Evolutionary conservation across 2,329 filamentous ascomycete species (phyloP).

Genomic region (Fusarium camptoceras): DNA sequence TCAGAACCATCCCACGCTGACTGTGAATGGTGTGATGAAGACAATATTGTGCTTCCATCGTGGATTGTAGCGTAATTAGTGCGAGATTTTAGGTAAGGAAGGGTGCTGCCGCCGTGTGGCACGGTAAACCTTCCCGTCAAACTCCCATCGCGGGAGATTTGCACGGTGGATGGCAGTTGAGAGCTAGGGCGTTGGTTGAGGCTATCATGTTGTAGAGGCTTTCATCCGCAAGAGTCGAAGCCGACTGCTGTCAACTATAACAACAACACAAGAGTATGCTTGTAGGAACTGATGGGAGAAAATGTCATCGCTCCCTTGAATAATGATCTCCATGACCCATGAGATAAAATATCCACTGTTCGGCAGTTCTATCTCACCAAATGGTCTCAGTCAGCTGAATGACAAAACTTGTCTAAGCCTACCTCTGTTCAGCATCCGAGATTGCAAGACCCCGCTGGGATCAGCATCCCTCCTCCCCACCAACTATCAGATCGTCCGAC

Average conservation of each 20-base stretch:
- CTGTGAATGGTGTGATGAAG: background rate
- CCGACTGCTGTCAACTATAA: background rate
- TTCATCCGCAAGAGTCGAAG: no score
- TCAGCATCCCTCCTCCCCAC: slow-evolving; percentile 3
- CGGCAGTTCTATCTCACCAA: background rate
- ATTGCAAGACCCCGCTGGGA: background rate
- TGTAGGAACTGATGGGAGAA: background rate
- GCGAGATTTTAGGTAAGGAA: background rate
- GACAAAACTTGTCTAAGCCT: background rate
- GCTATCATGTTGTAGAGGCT: background rate
- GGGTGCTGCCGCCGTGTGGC: background rate
- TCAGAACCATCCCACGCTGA: background rate
- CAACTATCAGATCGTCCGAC: slow-evolving; percentile 3
- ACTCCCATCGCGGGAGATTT: background rate
- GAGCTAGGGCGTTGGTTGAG: background rate
- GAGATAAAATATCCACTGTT: background rate
- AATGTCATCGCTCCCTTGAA: background rate
- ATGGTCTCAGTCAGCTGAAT: background rate
- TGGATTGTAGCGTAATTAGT: background rate
- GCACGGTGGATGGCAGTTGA: background rate
- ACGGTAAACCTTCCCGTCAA: background rate
- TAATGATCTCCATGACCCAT: background rate
- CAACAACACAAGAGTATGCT: background rate
- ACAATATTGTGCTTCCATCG: background rate
- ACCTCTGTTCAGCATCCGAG: background rate